Conservation (phyloP, 805 yeast genomes). For the Kuraishia hungarica region DNA sequence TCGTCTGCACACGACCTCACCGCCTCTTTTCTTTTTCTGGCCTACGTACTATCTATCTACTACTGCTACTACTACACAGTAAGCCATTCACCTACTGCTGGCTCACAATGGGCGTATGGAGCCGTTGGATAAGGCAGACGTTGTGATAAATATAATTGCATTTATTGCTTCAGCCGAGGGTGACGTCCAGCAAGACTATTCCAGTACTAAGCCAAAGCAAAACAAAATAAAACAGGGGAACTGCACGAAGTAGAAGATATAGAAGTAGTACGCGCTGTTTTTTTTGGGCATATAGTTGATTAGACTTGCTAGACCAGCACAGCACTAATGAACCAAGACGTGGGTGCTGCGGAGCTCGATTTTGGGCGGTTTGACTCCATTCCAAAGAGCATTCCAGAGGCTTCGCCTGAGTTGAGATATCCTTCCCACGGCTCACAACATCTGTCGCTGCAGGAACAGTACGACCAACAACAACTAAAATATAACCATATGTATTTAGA, state of each 20-base stretch:
- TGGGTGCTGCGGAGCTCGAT: not conserved
- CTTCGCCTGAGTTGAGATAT: not conserved
- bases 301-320: too few relatives aligned
- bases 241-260: not conserved
- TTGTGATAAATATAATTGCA: not conserved
- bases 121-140: not conserved
- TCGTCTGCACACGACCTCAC: not conserved
- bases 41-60: not conserved
- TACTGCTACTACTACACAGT: too few relatives aligned
- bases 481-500: not conserved
- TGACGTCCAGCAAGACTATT: not conserved
- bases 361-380: not conserved
- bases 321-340: not conserved
- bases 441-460: conserved; percentile 4
- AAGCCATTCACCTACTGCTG: too few relatives aligned
- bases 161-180: not conserved
- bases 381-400: not conserved
- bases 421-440: not conserved
- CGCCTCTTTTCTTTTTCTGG: not conserved
- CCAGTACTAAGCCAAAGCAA: not conserved
- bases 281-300: not conserved
- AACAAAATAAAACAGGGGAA: too few relatives aligned
- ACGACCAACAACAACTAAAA: conserved; percentile 3
- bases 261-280: not conserved
- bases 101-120: not conserved